Conservation (phyloP, 805 yeast species). For the Kuraishia hungarica region DNA sequence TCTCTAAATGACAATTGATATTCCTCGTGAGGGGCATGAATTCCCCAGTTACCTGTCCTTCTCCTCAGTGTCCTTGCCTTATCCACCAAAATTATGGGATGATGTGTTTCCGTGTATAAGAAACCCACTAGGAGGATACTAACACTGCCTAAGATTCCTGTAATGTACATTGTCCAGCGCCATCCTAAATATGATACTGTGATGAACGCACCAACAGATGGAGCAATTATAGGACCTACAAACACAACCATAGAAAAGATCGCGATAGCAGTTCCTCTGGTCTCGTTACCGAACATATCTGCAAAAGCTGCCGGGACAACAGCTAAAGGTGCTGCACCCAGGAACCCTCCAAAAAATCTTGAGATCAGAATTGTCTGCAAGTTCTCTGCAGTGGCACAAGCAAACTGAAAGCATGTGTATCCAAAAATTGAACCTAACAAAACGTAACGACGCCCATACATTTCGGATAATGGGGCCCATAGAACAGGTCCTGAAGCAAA, state of each 20-base stretch:
- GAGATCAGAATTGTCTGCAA: constrained; percentile 69
- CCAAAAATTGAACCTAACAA: constrained; percentile 49
- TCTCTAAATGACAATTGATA: constrained; percentile 47
- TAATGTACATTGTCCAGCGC: constrained; percentile 70
- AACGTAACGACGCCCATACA: constrained; percentile 62
- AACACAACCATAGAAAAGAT: constrained; percentile 68
- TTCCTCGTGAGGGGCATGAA: constrained; percentile 70
- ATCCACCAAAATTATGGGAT: constrained; percentile 51
- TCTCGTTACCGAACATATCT: constrained; percentile 58
- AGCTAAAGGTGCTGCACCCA: constrained; percentile 81
- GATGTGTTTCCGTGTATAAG: constrained; percentile 62
- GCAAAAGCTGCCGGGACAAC: constrained; percentile 84
- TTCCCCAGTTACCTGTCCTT: constrained; percentile 75
- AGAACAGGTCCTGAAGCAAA: constrained; percentile 88
- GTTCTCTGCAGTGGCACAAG: constrained; percentile 71
- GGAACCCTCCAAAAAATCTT: constrained; percentile 71
- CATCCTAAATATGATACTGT: constrained; percentile 58
- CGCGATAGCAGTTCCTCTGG: constrained; percentile 71
- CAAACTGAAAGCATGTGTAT: constrained; percentile 55
- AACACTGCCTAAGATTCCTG: constrained; percentile 50
- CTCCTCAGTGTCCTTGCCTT: constrained; percentile 59
- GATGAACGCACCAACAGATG: constrained; percentile 68
- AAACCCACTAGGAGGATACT: constrained; percentile 29
- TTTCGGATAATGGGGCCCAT: constrained; percentile 86
- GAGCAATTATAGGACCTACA: constrained; percentile 76